A percentile compares a stretch with the other conserved stretches of the same genome.
Conservation (phyloP, 345 rosid genomes). For the Abelmoschus esculentus region DNA sequence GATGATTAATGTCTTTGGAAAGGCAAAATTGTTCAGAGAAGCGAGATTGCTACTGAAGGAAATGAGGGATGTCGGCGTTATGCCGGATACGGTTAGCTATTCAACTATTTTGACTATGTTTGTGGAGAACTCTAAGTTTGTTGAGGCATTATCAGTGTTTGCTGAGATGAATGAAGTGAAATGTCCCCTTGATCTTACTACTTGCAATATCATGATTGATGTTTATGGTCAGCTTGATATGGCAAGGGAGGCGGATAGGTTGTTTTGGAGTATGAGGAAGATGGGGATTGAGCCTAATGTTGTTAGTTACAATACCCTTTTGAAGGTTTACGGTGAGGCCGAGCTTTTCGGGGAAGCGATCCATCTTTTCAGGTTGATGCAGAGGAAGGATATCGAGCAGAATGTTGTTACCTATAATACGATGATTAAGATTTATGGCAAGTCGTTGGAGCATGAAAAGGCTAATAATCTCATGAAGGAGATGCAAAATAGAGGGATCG, state of each 20-base stretch:
- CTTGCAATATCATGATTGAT: conserved; percentile 86
- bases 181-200: conserved; percentile 63
- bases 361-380: conserved; percentile 83
- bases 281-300: conserved; percentile 79
- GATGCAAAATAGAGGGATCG: conserved; percentile 75
- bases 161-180: conserved; percentile 78
- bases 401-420: conserved; percentile 87
- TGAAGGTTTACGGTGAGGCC: conserved; percentile 88
- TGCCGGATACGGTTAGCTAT: conserved; percentile 75
- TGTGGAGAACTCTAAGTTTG: conserved; percentile 75
- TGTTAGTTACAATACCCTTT: conserved; percentile 77
- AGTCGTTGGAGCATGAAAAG: conserved; percentile 85
- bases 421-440: conserved; percentile 85
- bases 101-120: conserved; percentile 67
- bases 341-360: conserved; percentile 90
- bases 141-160: conserved; percentile 74
- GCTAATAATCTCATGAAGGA: conserved; percentile 81
- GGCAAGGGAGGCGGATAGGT: conserved; percentile 83
- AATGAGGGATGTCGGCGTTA: conserved; percentile 58
- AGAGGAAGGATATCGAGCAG: conserved; percentile 82
- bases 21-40: conserved; percentile 76
- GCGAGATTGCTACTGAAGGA: conserved; percentile 62
- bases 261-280: conserved; percentile 94
- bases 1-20: conserved; percentile 88
- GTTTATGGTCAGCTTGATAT: conserved; percentile 93